Conservation (phyloP, 2,329 filamentous ascomycete species). For the Elsinoe perseae region DNA sequence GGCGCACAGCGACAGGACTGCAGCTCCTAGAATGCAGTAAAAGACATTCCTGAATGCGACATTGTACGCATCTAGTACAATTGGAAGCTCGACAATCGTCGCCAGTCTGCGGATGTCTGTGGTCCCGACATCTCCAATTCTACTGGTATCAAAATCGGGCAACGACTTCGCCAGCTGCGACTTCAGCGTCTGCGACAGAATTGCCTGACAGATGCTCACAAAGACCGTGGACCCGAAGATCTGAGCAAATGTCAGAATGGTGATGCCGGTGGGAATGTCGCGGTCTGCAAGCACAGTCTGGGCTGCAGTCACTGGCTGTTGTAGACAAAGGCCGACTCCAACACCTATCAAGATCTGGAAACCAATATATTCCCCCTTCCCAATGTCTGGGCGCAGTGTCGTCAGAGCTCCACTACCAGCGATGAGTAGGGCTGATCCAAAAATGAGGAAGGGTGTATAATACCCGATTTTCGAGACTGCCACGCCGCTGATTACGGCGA, state of each 20-base stretch:
- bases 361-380: constrained; percentile 19
- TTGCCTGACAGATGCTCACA: constrained; percentile 37
- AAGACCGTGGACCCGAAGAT: constrained; percentile 37
- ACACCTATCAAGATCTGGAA: constrained; percentile 23
- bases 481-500: constrained; percentile 33
- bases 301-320: constrained; percentile 35
- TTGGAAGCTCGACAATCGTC: constrained; percentile 38
- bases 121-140: constrained; percentile 38
- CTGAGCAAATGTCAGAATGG: constrained; percentile 37
- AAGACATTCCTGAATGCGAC: constrained; percentile 49
- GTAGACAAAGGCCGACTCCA: constrained; percentile 37
- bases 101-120: constrained; percentile 51
- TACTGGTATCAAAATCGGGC: constrained; percentile 32
- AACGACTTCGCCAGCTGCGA: constrained; percentile 30
- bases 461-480: constrained; percentile 34
- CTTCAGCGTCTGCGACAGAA: constrained; percentile 37
- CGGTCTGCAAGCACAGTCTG: constrained; percentile 32
- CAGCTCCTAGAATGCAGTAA: constrained; percentile 47
- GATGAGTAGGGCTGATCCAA: constrained; percentile 32
- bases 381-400: constrained; percentile 18
- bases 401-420: constrained; percentile 37
- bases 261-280: constrained; percentile 36
- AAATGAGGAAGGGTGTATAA: constrained; percentile 39
- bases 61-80: constrained; percentile 56
- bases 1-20: constrained; percentile 45